Evolutionary conservation across 139 green algal genomes (phyloP).

Genomic region (Ostreobium quekettii): DNA sequence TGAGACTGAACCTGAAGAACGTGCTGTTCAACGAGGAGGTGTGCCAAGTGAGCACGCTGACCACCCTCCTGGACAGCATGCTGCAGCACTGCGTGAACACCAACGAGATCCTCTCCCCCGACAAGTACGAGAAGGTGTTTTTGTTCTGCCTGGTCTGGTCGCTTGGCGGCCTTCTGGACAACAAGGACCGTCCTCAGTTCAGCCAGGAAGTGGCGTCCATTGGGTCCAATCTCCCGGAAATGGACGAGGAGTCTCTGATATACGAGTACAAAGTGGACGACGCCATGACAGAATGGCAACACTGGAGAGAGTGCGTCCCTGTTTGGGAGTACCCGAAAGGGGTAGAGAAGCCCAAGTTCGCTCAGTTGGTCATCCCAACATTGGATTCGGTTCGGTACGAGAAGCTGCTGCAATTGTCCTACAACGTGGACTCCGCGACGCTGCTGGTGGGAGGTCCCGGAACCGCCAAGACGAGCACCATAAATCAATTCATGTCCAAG

Average conservation of each 20-base stretch:
- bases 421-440: conserved; percentile 51
- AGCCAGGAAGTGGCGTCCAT: conserved; percentile 53
- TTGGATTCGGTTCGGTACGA: conserved; percentile 79
- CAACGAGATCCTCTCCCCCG: conserved; percentile 30
- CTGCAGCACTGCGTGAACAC: conserved; percentile 31
- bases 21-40: conserved; percentile 84
- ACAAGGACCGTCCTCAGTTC: conserved; percentile 59
- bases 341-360: conserved; percentile 78
- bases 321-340: conserved; percentile 68
- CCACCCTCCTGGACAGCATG: conserved; percentile 69
- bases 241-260: conserved; percentile 59
- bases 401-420: conserved; percentile 64
- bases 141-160: conserved; percentile 79
- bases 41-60: conserved; percentile 64
- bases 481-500: conserved; percentile 76
- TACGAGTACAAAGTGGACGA: conserved; percentile 79
- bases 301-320: conserved; percentile 72
- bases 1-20: conserved; percentile 57
- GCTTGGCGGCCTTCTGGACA: conserved; percentile 72
- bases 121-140: conserved; percentile 74
- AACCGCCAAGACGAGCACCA: conserved; percentile 81
- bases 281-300: conserved; percentile 51
- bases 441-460: conserved; percentile 82
- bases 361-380: conserved; percentile 85
- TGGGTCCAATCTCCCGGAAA: conserved; percentile 34